A percentile compares a stretch with the other conserved stretches of the same genome.
These are phyloP conservation scores for Curvularia spicifera DNA, from an alignment of 2,329 filamentous ascomycete species.

Conservation along the genomic window DNA sequence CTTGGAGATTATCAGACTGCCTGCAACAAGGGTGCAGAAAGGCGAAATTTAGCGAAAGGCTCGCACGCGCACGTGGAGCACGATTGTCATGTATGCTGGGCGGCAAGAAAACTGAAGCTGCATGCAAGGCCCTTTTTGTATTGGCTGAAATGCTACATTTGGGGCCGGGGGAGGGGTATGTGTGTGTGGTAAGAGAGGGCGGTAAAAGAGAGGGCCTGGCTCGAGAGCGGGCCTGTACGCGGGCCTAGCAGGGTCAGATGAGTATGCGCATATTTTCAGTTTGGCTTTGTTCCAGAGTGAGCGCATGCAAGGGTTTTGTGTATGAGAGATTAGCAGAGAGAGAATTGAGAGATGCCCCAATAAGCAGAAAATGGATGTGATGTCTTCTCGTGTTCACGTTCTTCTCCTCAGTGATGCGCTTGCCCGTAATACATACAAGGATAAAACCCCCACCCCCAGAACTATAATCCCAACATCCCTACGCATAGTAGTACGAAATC, in stretches of 20 bases:
- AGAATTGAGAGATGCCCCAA: too few relatives aligned
- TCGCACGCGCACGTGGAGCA: neutral
- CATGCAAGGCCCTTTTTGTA: neutral
- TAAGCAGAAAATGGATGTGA: neutral
- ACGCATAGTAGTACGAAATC: neutral
- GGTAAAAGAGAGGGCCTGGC: conserved; percentile 1
- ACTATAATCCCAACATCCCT: conserved; percentile 11
- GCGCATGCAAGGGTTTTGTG: neutral
- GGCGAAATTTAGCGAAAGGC: neutral
- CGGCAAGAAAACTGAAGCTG: conserved; percentile 4
- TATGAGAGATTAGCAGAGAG: neutral
- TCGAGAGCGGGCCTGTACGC: neutral
- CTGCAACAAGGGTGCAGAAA: neutral
- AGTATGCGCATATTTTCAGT: neutral
- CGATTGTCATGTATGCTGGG: conserved; percentile 8
- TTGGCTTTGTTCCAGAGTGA: neutral
- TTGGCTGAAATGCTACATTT: neutral
- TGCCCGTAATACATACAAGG: too few relatives aligned
- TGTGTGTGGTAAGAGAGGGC: neutral
- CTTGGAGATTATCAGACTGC: neutral
- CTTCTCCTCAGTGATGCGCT: neutral
- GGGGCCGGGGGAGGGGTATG: neutral
- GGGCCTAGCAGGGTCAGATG: conserved; percentile 5
- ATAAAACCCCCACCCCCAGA: neutral
- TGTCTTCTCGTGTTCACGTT: neutral